Conservation (phyloP, 108 stramenopile genomes). For the Cyclostephanos invisitatus region DNA sequence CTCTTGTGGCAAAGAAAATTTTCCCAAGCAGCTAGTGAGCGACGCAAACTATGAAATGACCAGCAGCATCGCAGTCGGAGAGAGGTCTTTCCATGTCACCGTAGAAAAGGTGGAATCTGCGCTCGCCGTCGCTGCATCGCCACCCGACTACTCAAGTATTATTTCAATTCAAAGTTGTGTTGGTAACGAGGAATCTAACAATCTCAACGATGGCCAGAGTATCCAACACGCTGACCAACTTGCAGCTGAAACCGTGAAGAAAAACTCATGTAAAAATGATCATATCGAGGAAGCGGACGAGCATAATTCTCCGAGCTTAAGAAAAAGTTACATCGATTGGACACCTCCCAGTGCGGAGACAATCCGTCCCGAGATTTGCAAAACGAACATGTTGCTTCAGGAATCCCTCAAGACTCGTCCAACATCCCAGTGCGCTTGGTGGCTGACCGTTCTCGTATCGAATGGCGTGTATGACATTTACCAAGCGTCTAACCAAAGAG, state of each 20-base stretch:
- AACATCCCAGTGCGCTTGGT: background rate
- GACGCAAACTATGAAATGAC: background rate
- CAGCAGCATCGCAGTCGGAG: background rate
- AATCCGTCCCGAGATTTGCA: background rate
- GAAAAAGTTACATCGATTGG: background rate
- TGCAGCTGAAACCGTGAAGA: background rate
- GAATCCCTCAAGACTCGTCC: background rate
- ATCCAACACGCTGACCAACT: background rate
- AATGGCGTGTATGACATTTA: background rate
- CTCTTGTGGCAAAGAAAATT: background rate
- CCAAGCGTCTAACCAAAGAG: conserved; percentile 9
- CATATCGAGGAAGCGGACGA: background rate
- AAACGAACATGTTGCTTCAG: background rate
- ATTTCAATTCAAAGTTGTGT: background rate
- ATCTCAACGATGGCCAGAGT: background rate
- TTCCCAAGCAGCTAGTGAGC: background rate
- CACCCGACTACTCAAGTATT: background rate
- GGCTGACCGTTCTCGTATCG: conserved; percentile 12
- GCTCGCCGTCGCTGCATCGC: background rate
- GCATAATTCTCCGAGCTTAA: background rate
- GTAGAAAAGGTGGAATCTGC: background rate
- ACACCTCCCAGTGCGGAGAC: background rate
- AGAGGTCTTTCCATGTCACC: background rate
- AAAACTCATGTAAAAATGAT: background rate
- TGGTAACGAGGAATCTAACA: background rate